These are phyloP conservation scores for Saraca asoca DNA, from an alignment of 331 rosid species.

Conservation along the genomic window DNA sequence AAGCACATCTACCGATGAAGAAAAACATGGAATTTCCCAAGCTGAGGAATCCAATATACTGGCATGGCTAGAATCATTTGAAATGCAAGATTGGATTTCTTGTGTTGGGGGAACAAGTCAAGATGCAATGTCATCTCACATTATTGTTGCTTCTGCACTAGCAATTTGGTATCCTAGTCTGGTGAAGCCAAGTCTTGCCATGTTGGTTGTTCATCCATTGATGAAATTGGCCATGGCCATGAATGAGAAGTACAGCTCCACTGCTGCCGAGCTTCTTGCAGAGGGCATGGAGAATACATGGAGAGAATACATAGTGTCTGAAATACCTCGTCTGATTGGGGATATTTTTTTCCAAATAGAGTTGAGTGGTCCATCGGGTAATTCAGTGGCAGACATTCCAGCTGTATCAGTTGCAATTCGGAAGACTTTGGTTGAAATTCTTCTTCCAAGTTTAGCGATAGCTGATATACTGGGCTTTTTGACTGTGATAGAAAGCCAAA, in stretches of 20 bases:
- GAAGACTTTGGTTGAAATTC: constrained; percentile 76
- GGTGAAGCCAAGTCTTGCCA: constrained; percentile 72
- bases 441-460: constrained; percentile 96
- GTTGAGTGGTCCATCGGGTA: constrained; percentile 71
- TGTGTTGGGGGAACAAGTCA: constrained; percentile 98
- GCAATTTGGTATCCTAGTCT: constrained; percentile 97
- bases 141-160: constrained; percentile 92
- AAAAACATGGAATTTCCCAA: constrained; percentile 41
- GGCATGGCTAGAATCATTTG: constrained; percentile 90
- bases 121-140: constrained; percentile 95
- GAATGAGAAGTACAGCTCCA: constrained; percentile 89
- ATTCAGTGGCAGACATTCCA: constrained; percentile 45
- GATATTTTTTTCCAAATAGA: constrained; percentile 93
- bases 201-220: constrained; percentile 77
- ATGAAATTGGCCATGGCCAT: constrained; percentile 89
- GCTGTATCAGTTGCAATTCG: constrained; percentile 64
- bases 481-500: constrained; percentile 78
- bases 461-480: constrained; percentile 80
- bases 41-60: constrained; percentile 63
- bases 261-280: constrained; percentile 97
- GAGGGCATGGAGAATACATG: constrained; percentile 97
- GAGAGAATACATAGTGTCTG: constrained; percentile 71
- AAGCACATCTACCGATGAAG: constrained; percentile 42
- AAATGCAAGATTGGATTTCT: constrained; percentile 97
- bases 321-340: constrained; percentile 75